Evolutionary conservation across 2,329 filamentous ascomycete genomes (phyloP).

Genomic region (Xylariaceae sp.): DNA sequence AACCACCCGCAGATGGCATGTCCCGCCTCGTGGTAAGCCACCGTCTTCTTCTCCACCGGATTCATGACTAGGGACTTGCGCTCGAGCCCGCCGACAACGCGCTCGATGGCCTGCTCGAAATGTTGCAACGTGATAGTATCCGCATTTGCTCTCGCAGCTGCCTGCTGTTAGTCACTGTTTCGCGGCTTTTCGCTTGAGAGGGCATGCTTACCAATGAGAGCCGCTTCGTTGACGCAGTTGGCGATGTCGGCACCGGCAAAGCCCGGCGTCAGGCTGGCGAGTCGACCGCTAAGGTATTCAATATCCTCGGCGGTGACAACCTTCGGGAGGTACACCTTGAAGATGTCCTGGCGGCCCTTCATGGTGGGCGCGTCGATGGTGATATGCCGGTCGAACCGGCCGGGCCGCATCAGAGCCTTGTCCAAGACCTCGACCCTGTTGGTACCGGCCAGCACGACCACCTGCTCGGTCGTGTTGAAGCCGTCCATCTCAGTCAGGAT

Average conservation of each 20-base stretch:
- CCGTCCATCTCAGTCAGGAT: constrained; percentile 99
- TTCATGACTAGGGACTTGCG: constrained; percentile 94
- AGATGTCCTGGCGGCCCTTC: constrained; percentile 94
- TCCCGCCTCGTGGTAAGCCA: constrained; percentile 96
- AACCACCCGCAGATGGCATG: constrained; percentile 99
- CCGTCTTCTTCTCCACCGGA: constrained; percentile 88
- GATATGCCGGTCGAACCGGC: constrained; percentile 95
- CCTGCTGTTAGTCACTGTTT: constrained; percentile 32
- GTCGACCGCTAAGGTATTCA: constrained; percentile 77
- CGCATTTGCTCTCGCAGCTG: constrained; percentile 77
- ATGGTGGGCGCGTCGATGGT: constrained; percentile 91
- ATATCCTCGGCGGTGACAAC: constrained; percentile 89
- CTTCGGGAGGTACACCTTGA: constrained; percentile 87
- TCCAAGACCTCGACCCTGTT: constrained; percentile 93
- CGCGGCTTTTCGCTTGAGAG: no score
- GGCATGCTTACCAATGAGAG: constrained; percentile 70
- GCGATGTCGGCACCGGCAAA: constrained; percentile 98
- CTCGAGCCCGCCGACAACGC: constrained; percentile 91
- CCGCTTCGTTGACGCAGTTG: constrained; percentile 97
- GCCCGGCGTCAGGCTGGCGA: constrained; percentile 87
- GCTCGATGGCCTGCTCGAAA: constrained; percentile 96
- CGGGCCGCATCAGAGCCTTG: constrained; percentile 91
- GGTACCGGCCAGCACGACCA: constrained; percentile 93
- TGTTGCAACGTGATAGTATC: constrained; percentile 78
- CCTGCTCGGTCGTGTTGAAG: constrained; percentile 94